phyloP scores from a whole-genome alignment of 1,139 yeast species.

The Candida smagusa region DNA sequence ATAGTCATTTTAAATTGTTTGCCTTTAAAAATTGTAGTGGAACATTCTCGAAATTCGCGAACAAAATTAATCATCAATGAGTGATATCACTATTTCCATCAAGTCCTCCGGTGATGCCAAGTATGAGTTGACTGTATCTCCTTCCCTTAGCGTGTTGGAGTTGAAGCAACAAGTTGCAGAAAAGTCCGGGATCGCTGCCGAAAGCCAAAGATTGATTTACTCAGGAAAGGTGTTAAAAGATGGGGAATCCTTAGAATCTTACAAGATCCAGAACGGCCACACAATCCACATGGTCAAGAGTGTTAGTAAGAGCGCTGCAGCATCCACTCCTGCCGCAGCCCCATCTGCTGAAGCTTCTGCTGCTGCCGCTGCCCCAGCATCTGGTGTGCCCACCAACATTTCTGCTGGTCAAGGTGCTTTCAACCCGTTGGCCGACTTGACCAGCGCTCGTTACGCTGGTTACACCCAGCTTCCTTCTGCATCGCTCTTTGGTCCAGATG shows the following conservation, averaged over 20 bases:
- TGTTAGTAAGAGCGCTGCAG: slow-evolving; percentile 34
- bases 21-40: not conserved
- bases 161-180: slow-evolving; percentile 65
- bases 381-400: slow-evolving; percentile 63
- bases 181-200: slow-evolving; percentile 63
- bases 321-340: slow-evolving; percentile 12
- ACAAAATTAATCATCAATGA: slow-evolving; percentile 10
- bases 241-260: slow-evolving; percentile 64
- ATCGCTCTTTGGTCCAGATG: slow-evolving; percentile 92
- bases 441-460: slow-evolving; percentile 96
- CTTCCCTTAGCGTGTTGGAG: slow-evolving; percentile 57
- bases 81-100: slow-evolving; percentile 26
- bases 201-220: slow-evolving; percentile 81
- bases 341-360: slow-evolving; percentile 16
- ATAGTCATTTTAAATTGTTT: not conserved
- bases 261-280: slow-evolving; percentile 83
- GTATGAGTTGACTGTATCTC: slow-evolving; percentile 59
- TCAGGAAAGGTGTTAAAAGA: slow-evolving; percentile 94
- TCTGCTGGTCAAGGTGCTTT: slow-evolving; percentile 88
- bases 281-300: slow-evolving; percentile 85
- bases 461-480: slow-evolving; percentile 83
- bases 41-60: not conserved
- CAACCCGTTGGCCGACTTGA: slow-evolving; percentile 86
- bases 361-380: slow-evolving; percentile 12
- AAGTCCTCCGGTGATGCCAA: slow-evolving; percentile 77